A percentile compares a stretch with the other conserved stretches of the same genome.
Evolutionary conservation across 345 rosid genomes (phyloP).

Genomic region (Euphorbia peplus): DNA sequence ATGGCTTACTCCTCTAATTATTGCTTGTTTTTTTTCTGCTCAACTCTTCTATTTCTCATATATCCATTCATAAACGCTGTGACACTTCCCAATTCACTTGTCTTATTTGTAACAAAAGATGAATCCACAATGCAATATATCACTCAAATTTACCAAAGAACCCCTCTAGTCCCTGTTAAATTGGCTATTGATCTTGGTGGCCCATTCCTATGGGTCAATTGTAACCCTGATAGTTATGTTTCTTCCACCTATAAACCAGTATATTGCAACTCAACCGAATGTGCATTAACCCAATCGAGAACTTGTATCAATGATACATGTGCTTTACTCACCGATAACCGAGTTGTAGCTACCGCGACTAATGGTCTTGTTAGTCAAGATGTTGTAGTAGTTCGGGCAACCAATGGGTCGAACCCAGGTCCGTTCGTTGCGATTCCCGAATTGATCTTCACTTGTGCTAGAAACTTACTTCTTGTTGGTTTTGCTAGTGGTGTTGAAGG

Average conservation of each 20-base stretch:
- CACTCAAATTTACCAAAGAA: conserved; percentile 49
- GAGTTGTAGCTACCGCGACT: background rate
- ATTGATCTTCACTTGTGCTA: too few species aligned
- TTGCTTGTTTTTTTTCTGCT: too few species aligned
- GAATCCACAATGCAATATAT: conserved; percentile 49
- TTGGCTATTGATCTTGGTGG: conserved; percentile 64
- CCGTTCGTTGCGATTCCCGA: background rate
- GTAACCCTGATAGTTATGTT: conserved; percentile 38
- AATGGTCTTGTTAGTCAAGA: background rate
- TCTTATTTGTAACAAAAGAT: too few species aligned
- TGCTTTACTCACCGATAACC: conserved; percentile 11
- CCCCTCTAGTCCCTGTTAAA: conserved; percentile 45
- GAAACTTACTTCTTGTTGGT: too few species aligned
- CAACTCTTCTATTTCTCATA: too few species aligned
- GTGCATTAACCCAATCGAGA: conserved; percentile 35
- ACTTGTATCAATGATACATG: conserved; percentile 10
- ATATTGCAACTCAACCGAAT: conserved; percentile 47
- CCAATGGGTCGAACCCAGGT: too few species aligned
- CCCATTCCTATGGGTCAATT: conserved; percentile 52
- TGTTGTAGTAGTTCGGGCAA: too few species aligned
- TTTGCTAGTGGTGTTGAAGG: background rate
- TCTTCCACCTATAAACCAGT: conserved; percentile 54
- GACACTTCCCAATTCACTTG: too few species aligned
- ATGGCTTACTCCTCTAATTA: too few species aligned
- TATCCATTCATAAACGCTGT: too few species aligned